These are phyloP conservation scores for Colletotrichum orchidophilum DNA, from an alignment of 2,329 filamentous ascomycete genomes.

Conservation along the genomic window DNA sequence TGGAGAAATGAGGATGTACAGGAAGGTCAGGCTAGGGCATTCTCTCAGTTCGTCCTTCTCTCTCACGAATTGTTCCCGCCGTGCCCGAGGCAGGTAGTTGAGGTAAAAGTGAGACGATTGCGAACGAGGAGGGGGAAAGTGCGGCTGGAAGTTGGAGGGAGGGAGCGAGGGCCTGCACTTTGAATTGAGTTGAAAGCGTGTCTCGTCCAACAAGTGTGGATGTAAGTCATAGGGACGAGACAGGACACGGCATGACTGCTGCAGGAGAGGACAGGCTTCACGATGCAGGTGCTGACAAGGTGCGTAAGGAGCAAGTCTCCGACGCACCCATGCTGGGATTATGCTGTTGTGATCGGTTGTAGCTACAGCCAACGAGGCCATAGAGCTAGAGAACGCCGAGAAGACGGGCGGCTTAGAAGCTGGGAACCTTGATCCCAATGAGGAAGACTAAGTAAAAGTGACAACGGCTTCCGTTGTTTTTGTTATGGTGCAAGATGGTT, in stretches of 20 bases:
- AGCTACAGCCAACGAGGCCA: background rate
- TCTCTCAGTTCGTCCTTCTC: background rate
- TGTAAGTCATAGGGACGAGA: background rate
- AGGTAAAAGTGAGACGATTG: background rate
- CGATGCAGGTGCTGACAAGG: background rate
- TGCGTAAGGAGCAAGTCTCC: background rate
- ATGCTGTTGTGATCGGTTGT: background rate
- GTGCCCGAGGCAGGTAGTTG: background rate
- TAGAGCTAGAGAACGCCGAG: background rate
- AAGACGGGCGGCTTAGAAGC: background rate
- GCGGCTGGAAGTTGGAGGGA: background rate
- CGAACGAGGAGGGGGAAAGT: background rate
- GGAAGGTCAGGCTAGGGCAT: background rate
- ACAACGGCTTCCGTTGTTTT: constrained; percentile 5
- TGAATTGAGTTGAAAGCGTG: background rate
- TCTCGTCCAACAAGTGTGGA: background rate
- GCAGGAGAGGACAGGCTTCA: background rate
- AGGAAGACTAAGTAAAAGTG: background rate
- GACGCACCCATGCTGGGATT: background rate
- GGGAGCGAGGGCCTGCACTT: background rate
- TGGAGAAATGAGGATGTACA: background rate
- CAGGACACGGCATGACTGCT: constrained; percentile 1
- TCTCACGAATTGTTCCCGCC: background rate
- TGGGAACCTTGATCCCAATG: background rate
- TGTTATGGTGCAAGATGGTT: background rate